Evolutionary conservation across 1,284 basidiomycete species (phyloP).

Genomic region (Ganoderma resinaceum): DNA sequence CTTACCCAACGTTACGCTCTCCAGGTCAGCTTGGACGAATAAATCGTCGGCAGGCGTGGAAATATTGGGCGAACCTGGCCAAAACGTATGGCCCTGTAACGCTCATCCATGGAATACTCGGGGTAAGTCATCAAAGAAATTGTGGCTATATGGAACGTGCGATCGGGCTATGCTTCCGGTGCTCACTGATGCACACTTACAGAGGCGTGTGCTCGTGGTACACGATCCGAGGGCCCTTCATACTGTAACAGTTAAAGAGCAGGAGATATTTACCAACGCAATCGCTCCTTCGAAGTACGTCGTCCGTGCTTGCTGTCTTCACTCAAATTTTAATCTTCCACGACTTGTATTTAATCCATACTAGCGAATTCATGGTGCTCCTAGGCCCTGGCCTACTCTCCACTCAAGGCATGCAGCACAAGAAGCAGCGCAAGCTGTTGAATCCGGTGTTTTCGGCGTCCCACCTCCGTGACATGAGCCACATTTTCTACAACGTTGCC

Average conservation of each 20-base stretch:
- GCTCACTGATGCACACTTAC: too few relatives aligned
- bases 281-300: conserved; percentile 5
- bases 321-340: neutral
- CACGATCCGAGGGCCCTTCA: conserved; percentile 17
- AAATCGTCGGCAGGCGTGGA: conserved; percentile 1
- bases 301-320: neutral
- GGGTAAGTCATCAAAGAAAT: conserved; percentile 11
- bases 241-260: conserved; percentile 16
- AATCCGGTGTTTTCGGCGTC: conserved; percentile 4
- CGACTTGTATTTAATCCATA: neutral
- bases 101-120: conserved; percentile 31
- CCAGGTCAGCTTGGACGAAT: neutral
- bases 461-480: conserved; percentile 10
- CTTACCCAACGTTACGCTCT: neutral
- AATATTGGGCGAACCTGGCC: neutral
- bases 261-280: conserved; percentile 3
- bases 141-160: neutral
- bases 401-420: conserved; percentile 7
- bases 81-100: conserved; percentile 30
- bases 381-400: conserved; percentile 11
- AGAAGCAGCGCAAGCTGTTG: conserved; percentile 7
- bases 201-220: conserved; percentile 10
- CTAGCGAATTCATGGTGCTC: neutral
- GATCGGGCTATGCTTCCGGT: neutral
- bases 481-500: conserved; percentile 12